Evolutionary conservation across 2,329 filamentous ascomycete genomes (phyloP).

Genomic region (Sporothrix brasiliensis): DNA sequence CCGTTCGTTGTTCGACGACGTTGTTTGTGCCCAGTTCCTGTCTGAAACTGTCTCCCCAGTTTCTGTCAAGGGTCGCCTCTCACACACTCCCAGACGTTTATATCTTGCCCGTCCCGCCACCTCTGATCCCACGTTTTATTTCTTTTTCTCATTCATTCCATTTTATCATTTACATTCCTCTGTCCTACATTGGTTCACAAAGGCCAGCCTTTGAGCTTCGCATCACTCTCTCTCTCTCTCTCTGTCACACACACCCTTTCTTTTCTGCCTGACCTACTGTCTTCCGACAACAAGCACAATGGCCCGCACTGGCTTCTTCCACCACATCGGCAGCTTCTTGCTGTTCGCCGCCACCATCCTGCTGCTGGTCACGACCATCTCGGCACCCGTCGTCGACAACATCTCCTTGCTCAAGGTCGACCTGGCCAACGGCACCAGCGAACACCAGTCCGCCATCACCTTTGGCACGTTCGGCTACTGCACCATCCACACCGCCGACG

Average conservation of each 20-base stretch:
- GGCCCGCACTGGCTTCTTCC: conserved; percentile 55
- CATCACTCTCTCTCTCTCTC: neutral
- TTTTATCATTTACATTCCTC: conserved; percentile 18
- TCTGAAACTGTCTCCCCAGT: conserved; percentile 26
- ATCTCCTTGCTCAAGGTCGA: conserved; percentile 58
- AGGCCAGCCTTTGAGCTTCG: neutral
- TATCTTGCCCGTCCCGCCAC: conserved; percentile 17
- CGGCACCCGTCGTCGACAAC: conserved; percentile 60
- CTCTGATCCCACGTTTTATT: conserved; percentile 5
- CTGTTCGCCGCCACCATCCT: conserved; percentile 59
- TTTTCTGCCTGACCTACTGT: too few species aligned
- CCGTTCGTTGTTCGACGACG: neutral
- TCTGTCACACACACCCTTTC: neutral
- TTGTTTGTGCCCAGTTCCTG: conserved; percentile 14
- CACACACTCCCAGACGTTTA: conserved; percentile 18
- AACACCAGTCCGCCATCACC: conserved; percentile 45
- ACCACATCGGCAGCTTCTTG: conserved; percentile 61
- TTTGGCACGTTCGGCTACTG: conserved; percentile 68
- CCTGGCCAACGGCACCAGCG: conserved; percentile 46
- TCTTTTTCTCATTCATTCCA: conserved; percentile 14
- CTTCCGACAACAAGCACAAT: conserved; percentile 40
- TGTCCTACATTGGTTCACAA: conserved; percentile 5
- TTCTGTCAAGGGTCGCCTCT: neutral
- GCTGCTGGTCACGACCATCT: conserved; percentile 61
- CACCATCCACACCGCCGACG: conserved; percentile 38